Evolutionary conservation across 805 yeast genomes (phyloP).

Genomic region (Wickerhamomyces mucosus): DNA sequence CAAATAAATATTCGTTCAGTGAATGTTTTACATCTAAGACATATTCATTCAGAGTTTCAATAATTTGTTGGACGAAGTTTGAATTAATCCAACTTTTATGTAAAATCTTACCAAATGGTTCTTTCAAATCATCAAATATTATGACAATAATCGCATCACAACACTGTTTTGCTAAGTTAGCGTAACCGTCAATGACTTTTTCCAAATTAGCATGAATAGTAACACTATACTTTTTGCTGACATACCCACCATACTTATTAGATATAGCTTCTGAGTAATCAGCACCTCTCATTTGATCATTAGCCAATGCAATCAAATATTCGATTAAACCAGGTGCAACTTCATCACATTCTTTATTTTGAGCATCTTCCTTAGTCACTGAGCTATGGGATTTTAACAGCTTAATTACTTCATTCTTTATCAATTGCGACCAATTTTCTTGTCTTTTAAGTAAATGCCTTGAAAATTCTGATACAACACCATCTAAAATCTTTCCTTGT

Average conservation of each 20-base stretch:
- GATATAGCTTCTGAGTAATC: slow-evolving; percentile 63
- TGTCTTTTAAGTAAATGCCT: slow-evolving; percentile 52
- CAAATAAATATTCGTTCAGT: slow-evolving; percentile 44
- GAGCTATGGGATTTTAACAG: slow-evolving; percentile 17
- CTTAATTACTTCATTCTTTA: slow-evolving; percentile 42
- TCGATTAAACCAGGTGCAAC: slow-evolving; percentile 74
- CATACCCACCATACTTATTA: slow-evolving; percentile 52
- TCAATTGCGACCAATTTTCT: slow-evolving; percentile 45
- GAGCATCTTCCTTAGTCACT: slow-evolving; percentile 22
- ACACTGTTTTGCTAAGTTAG: slow-evolving; percentile 60
- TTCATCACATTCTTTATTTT: slow-evolving; percentile 29
- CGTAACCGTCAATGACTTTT: slow-evolving; percentile 69
- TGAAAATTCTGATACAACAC: slow-evolving; percentile 68
- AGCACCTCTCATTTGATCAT: slow-evolving; percentile 71
- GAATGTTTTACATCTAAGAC: slow-evolving; percentile 50
- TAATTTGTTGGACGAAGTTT: slow-evolving; percentile 47
- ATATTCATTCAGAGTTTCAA: slow-evolving; percentile 70
- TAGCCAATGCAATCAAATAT: slow-evolving; percentile 73
- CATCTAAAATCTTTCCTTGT: slow-evolving; percentile 68
- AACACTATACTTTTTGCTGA: slow-evolving; percentile 51
- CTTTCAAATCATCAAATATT: slow-evolving; percentile 61
- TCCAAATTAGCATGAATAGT: slow-evolving; percentile 50
- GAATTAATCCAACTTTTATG: slow-evolving; percentile 56
- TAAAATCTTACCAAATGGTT: slow-evolving; percentile 53
- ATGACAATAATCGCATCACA: slow-evolving; percentile 46